Conservation (phyloP, 2,329 filamentous ascomycete genomes). For the Aspergillus sclerotialis region DNA sequence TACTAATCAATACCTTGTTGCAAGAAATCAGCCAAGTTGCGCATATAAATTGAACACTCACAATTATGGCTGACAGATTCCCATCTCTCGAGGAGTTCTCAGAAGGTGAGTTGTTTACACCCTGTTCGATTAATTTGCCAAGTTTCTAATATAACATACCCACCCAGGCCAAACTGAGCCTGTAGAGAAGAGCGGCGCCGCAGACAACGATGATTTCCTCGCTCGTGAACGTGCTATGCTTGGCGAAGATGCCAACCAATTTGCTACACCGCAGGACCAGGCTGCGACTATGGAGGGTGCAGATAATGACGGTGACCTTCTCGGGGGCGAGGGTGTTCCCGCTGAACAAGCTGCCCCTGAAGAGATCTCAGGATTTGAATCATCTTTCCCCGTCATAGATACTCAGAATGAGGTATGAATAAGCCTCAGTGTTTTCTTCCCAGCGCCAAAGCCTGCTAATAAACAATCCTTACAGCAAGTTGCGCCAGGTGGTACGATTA, state of each 20-base stretch:
- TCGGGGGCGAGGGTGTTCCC: slow-evolving; percentile 43
- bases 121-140: slow-evolving; percentile 12
- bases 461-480: slow-evolving; percentile 44
- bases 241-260: slow-evolving; percentile 89
- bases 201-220: slow-evolving; percentile 77
- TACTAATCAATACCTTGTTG: no score
- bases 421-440: no score
- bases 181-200: slow-evolving; percentile 21
- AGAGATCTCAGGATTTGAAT: slow-evolving; percentile 65
- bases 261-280: slow-evolving; percentile 66
- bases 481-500: slow-evolving; percentile 72
- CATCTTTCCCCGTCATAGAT: slow-evolving; percentile 80
- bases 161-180: slow-evolving; percentile 28
- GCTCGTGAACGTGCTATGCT: slow-evolving; percentile 83
- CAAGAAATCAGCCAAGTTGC: slow-evolving; percentile 3
- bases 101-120: slow-evolving; percentile 39
- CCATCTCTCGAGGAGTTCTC: slow-evolving; percentile 74
- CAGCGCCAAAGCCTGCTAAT: slow-evolving; percentile 15
- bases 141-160: slow-evolving; percentile 15
- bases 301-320: slow-evolving; percentile 63
- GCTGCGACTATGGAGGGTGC: slow-evolving; percentile 54
- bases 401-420: slow-evolving; percentile 60
- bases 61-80: slow-evolving; percentile 67
- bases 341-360: slow-evolving; percentile 23
- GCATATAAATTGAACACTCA: slow-evolving; percentile 1